A percentile compares a stretch with the other conserved stretches of the same genome.
Evolutionary conservation across 208 protist genomes (phyloP).

Genomic region (Vickermania ingenoplastis): DNA sequence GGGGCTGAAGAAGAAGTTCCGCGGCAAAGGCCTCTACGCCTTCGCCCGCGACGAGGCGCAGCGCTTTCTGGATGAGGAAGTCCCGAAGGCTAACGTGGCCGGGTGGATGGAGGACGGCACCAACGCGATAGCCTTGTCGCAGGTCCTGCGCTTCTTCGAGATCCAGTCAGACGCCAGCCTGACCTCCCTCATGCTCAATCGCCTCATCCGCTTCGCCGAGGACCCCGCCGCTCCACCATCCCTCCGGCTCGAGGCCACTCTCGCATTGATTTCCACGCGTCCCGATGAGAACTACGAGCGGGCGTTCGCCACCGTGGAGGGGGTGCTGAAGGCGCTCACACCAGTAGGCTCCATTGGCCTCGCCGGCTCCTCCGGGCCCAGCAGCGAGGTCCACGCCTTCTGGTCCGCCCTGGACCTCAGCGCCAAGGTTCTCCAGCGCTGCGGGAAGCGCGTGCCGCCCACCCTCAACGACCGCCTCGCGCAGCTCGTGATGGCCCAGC

Average conservation of each 20-base stretch:
- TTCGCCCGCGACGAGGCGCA: constrained; percentile 62
- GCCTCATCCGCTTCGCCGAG: constrained; percentile 48
- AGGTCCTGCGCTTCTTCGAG: constrained; percentile 69
- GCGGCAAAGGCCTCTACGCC: constrained; percentile 44
- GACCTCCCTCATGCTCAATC: constrained; percentile 44
- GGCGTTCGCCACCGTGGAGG: constrained; percentile 39
- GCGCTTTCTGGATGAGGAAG: constrained; percentile 70
- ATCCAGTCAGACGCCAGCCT: constrained; percentile 59
- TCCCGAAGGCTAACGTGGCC: constrained; percentile 41
- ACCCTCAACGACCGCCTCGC: constrained; percentile 47
- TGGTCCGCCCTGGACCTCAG: constrained; percentile 26
- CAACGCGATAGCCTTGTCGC: constrained; percentile 64
- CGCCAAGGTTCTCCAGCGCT: constrained; percentile 68
- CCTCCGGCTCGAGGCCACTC: constrained; percentile 26
- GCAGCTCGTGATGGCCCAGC: constrained; percentile 20
- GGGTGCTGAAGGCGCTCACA: constrained; percentile 21
- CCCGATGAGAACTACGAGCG: constrained; percentile 74
- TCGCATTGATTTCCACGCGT: constrained; percentile 21
- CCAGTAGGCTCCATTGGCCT: not conserved
- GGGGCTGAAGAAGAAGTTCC: constrained; percentile 48
- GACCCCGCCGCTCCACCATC: constrained; percentile 14
- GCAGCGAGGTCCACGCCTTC: constrained; percentile 5
- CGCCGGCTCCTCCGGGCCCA: not conserved
- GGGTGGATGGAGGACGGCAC: constrained; percentile 62
- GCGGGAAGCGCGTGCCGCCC: constrained; percentile 45